These are phyloP conservation scores for Pinus albicaulis DNA, from an alignment of 75 land plant genomes.

Conservation along the genomic window DNA sequence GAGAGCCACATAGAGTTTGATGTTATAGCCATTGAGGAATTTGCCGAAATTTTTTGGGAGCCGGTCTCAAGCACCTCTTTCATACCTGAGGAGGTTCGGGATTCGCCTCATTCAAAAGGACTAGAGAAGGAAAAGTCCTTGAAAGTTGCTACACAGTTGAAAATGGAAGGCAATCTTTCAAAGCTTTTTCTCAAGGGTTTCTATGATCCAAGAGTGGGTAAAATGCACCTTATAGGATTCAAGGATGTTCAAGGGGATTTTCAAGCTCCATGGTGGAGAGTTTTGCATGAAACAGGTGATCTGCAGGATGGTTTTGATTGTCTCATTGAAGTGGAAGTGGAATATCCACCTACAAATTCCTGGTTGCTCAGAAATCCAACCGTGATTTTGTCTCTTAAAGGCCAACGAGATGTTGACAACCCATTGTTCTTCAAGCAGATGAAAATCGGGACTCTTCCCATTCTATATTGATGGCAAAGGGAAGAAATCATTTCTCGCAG, in stretches of 20 bases:
- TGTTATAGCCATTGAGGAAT: constrained; percentile 46
- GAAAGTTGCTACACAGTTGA: constrained; percentile 59
- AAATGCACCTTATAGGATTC: constrained; percentile 65
- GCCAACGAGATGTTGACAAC: constrained; percentile 45
- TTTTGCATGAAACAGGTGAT: constrained; percentile 35
- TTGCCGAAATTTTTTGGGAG: constrained; percentile 33
- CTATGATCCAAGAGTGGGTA: constrained; percentile 56
- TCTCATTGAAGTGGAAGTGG: constrained; percentile 38
- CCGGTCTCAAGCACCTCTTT: not conserved
- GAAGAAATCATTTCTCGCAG: constrained; percentile 59
- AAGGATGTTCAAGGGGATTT: constrained; percentile 27
- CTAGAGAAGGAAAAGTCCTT: constrained; percentile 29
- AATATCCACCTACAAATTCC: constrained; percentile 66
- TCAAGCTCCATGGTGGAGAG: constrained; percentile 21
- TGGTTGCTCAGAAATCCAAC: constrained; percentile 60
- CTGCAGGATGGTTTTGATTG: constrained; percentile 71
- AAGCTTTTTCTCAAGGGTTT: constrained; percentile 56
- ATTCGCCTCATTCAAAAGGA: constrained; percentile 8
- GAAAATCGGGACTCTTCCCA: constrained; percentile 51
- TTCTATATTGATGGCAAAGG: constrained; percentile 51
- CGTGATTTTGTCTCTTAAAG: constrained; percentile 39
- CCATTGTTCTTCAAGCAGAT: constrained; percentile 42
- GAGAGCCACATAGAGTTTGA: constrained; percentile 26
- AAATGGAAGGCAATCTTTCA: constrained; percentile 25
- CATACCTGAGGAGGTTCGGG: not conserved